phyloP scores from a whole-genome alignment of 2,329 filamentous ascomycete genomes.

The Diaporthe humulicola region DNA sequence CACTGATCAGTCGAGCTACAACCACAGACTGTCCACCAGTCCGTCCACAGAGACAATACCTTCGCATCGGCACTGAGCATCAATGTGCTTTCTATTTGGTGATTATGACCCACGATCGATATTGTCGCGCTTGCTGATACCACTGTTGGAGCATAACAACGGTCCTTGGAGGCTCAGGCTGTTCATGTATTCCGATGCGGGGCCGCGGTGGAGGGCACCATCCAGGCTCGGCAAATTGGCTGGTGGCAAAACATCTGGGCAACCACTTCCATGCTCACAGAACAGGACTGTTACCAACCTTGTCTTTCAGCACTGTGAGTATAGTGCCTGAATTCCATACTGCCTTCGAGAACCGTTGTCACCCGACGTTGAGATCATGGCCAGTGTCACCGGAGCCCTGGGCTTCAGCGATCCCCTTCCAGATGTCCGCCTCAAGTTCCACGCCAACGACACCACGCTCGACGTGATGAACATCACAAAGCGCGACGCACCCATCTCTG shows the following conservation, averaged over 20 bases:
- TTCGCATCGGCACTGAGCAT: background rate
- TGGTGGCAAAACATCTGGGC: background rate
- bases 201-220: background rate
- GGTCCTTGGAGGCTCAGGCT: background rate
- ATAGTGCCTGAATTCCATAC: too few relatives aligned
- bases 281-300: background rate
- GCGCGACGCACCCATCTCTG: background rate
- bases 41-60: background rate
- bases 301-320: background rate
- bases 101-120: background rate
- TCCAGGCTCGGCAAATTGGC: background rate
- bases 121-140: too few relatives aligned
- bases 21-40: background rate
- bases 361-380: background rate
- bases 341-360: background rate
- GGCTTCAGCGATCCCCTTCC: constrained; percentile 1
- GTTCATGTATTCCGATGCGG: background rate
- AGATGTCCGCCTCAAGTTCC: constrained; percentile 7
- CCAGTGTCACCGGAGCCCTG: background rate
- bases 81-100: background rate
- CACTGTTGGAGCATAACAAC: too few relatives aligned
- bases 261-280: background rate
- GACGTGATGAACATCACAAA: constrained; percentile 23
- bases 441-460: background rate
- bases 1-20: background rate